These are phyloP conservation scores for Pseudocercospora cruenta DNA, from an alignment of 2,329 filamentous ascomycete species.

Conservation along the genomic window DNA sequence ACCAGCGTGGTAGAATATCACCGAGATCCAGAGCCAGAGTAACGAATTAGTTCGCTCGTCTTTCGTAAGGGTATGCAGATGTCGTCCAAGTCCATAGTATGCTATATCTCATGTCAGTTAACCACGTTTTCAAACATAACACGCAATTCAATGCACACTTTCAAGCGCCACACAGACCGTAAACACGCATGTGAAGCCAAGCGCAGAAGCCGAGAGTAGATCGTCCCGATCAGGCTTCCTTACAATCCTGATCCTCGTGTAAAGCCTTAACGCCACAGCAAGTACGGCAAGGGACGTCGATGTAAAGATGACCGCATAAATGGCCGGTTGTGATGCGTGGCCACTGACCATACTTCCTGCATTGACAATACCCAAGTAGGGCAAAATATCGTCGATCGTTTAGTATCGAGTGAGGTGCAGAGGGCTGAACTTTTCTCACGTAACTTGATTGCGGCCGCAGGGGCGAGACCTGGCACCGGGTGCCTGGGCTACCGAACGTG, in stretches of 20 bases:
- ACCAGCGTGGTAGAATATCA: conserved; percentile 3
- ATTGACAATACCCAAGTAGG: neutral
- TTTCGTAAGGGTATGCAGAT: neutral
- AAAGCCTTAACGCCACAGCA: conserved; percentile 7
- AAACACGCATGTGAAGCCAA: conserved; percentile 1
- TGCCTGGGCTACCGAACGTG: neutral
- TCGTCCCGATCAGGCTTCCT: conserved; percentile 1
- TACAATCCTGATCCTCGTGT: conserved; percentile 4
- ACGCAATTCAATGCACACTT: neutral
- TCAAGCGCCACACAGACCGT: neutral
- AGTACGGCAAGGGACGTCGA: conserved; percentile 1
- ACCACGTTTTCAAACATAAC: neutral
- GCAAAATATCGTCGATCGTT: neutral
- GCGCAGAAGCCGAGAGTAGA: neutral
- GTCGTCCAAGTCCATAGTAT: conserved; percentile 6
- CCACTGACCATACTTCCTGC: conserved; percentile 3
- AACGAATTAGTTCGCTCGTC: neutral
- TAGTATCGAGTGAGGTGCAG: neutral
- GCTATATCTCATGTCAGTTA: neutral
- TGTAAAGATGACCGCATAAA: conserved; percentile 6
- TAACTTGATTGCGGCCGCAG: neutral
- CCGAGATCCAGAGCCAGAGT: conserved; percentile 3
- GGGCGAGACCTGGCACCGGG: neutral
- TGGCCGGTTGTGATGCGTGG: conserved; percentile 4
- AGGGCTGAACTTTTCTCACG: neutral